Conservation (phyloP, 2,329 filamentous ascomycete genomes). For the Dendryphion nanum region DNA sequence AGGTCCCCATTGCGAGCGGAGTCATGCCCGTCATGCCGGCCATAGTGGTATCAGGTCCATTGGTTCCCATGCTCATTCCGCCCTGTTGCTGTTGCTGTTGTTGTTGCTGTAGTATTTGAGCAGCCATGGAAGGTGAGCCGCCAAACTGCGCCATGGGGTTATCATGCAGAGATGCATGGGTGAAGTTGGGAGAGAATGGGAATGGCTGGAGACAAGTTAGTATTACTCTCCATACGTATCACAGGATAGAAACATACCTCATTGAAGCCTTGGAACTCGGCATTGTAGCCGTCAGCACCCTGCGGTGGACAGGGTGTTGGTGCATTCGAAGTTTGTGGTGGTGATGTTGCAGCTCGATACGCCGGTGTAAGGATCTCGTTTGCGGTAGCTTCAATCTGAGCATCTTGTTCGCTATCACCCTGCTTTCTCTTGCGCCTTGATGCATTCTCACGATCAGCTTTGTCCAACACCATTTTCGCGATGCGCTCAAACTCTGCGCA, state of each 20-base stretch:
- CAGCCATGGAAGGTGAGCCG: constrained; percentile 29
- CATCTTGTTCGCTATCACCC: constrained; percentile 50
- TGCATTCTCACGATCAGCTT: constrained; percentile 79
- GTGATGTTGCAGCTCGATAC: constrained; percentile 25
- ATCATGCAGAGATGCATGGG: constrained; percentile 36
- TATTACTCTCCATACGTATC: not conserved
- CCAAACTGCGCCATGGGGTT: constrained; percentile 27
- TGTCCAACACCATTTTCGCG: constrained; percentile 85
- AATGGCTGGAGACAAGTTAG: constrained; percentile 32
- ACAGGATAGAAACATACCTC: constrained; percentile 34
- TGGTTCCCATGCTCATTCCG: constrained; percentile 18
- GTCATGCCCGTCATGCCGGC: constrained; percentile 22
- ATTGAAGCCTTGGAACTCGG: constrained; percentile 38
- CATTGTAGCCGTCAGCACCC: constrained; percentile 21
- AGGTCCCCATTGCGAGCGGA: constrained; percentile 43
- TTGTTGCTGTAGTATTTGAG: constrained; percentile 31
- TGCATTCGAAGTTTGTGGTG: constrained; percentile 16
- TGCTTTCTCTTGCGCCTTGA: constrained; percentile 83
- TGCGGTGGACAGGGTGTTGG: constrained; percentile 8
- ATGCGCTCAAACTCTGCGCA: constrained; percentile 98
- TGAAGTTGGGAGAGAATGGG: constrained; percentile 41
- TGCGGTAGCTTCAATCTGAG: constrained; percentile 36
- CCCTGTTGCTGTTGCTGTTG: constrained; percentile 25
- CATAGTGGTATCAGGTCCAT: constrained; percentile 17
- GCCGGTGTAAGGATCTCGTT: constrained; percentile 33